phyloP scores from a whole-genome alignment of 177 flowering plant genomes.

The Tripterygium wilfordii region DNA sequence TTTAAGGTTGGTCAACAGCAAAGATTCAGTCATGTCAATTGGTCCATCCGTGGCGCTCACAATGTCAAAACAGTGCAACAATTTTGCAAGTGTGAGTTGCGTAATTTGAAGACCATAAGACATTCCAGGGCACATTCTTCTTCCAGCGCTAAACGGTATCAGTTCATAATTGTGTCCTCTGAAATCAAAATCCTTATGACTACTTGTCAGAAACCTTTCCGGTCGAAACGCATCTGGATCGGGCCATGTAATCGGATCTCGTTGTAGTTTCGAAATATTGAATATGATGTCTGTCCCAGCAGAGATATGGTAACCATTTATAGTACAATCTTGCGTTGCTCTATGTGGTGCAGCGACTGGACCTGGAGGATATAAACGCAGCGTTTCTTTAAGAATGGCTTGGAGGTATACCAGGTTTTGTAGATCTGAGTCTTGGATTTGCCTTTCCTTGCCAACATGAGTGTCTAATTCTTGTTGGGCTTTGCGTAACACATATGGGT shows the following conservation, averaged over 20 bases:
- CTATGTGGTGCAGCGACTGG: constrained; percentile 6
- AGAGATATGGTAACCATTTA: constrained; percentile 7
- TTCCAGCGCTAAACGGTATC: constrained; percentile 18
- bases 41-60: too few species aligned
- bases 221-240: constrained; percentile 13
- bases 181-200: constrained; percentile 6
- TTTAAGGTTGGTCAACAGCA: too few species aligned
- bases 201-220: constrained; percentile 11
- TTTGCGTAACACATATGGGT: not conserved
- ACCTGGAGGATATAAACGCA: constrained; percentile 13
- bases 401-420: constrained; percentile 4
- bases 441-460: constrained; percentile 9
- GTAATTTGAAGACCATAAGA: constrained; percentile 1
- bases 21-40: too few species aligned
- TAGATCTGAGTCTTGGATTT: constrained; percentile 4
- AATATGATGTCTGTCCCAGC: constrained; percentile 6
- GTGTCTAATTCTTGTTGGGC: constrained; percentile 15
- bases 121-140: constrained; percentile 24
- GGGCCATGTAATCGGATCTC: constrained; percentile 13
- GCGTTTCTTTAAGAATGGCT: constrained; percentile 7
- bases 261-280: constrained; percentile 18
- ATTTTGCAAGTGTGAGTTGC: too few species aligned
- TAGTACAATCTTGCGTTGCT: constrained; percentile 3
- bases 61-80: too few species aligned
- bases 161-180: too few species aligned